A percentile compares a stretch with the other conserved stretches of the same genome.
phyloP scores from a whole-genome alignment of 2,329 filamentous ascomycete genomes.

The Pseudopithomyces chartarum region DNA sequence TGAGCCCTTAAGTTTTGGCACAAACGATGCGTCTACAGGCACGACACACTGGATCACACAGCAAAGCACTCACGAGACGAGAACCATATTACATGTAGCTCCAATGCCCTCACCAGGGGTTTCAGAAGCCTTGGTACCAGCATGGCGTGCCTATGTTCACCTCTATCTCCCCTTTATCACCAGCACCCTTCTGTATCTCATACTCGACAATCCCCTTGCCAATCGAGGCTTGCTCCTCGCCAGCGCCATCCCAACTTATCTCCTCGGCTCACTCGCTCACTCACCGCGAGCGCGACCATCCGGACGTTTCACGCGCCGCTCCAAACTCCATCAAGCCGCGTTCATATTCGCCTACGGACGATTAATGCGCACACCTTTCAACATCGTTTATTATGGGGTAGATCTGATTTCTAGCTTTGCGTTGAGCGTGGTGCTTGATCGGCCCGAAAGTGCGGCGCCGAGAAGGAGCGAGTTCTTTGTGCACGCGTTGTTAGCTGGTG shows the following conservation, averaged over 20 bases:
- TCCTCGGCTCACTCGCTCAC: conserved; percentile 17
- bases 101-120: neutral
- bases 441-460: conserved; percentile 15
- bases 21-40: too few relatives aligned
- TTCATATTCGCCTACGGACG: conserved; percentile 22
- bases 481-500: conserved; percentile 11
- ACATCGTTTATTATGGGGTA: conserved; percentile 10
- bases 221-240: conserved; percentile 4
- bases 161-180: conserved; percentile 22
- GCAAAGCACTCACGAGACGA: too few relatives aligned
- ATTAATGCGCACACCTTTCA: conserved; percentile 18
- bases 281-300: conserved; percentile 11
- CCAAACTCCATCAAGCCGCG: conserved; percentile 17
- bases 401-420: conserved; percentile 16
- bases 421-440: conserved; percentile 11
- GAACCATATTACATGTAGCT: neutral
- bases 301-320: conserved; percentile 23
- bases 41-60: too few relatives aligned
- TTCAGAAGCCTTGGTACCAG: neutral
- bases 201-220: neutral
- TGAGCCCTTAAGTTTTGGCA: too few relatives aligned
- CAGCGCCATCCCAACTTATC: conserved; percentile 19
- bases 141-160: conserved; percentile 16
- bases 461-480: conserved; percentile 20
- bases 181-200: conserved; percentile 11